Conservation (phyloP, 169 alveolate genomes). For the Plasmodium inui region DNA sequence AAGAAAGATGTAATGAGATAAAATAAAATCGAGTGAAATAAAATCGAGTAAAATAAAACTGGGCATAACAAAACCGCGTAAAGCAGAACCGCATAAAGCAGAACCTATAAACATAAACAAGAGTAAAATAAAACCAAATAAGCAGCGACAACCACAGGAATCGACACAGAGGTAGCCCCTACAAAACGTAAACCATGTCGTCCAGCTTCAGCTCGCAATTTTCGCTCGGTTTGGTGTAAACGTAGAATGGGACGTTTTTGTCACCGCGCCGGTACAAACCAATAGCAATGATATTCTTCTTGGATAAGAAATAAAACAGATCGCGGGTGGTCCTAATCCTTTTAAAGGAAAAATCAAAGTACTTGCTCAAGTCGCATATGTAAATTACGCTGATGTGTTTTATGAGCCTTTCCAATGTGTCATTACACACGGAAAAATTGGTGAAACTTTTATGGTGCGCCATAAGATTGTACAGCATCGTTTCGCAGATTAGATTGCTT, state of each 20-base stretch:
- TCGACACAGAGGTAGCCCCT: not conserved
- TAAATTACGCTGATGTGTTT: constrained; percentile 40
- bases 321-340: constrained; percentile 54
- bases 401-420: constrained; percentile 47
- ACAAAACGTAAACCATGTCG: constrained; percentile 57
- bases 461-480: constrained; percentile 66
- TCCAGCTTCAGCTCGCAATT: constrained; percentile 43
- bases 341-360: constrained; percentile 68
- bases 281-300: constrained; percentile 32
- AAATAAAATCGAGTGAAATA: not conserved
- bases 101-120: not conserved
- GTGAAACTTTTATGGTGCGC: constrained; percentile 70
- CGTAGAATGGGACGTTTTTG: constrained; percentile 44
- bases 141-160: not conserved
- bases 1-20: not conserved
- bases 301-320: constrained; percentile 42
- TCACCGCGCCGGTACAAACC: constrained; percentile 70
- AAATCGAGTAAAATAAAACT: not conserved
- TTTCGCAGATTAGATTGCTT: constrained; percentile 69
- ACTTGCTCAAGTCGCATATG: constrained; percentile 29
- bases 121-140: not conserved
- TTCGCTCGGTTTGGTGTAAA: constrained; percentile 66
- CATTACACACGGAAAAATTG: constrained; percentile 65
- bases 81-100: not conserved
- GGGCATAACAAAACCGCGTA: not conserved